Conservation (phyloP, 2,329 filamentous ascomycete genomes). For the Verticillium tricorpus region DNA sequence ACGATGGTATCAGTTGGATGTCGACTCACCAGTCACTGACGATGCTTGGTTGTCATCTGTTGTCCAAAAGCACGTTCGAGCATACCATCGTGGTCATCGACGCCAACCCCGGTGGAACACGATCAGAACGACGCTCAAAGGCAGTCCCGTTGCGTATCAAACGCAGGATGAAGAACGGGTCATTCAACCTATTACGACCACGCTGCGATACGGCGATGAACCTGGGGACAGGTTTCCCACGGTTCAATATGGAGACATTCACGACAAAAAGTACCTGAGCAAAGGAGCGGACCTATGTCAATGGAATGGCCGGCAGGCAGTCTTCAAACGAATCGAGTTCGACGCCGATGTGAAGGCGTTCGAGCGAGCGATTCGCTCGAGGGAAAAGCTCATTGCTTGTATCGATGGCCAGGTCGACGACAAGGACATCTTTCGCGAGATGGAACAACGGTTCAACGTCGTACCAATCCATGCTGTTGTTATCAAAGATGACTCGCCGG, state of each 20-base stretch:
- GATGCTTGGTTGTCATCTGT: constrained; percentile 4
- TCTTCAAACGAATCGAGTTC: constrained; percentile 18
- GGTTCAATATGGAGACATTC: constrained; percentile 2
- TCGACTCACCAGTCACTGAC: constrained; percentile 6
- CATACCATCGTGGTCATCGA: constrained; percentile 3
- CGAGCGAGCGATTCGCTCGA: constrained; percentile 10
- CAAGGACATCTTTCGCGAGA: constrained; percentile 7
- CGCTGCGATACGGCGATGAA: constrained; percentile 5
- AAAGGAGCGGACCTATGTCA: constrained; percentile 8
- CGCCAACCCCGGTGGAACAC: constrained; percentile 4
- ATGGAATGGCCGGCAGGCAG: constrained; percentile 9
- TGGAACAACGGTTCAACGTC: constrained; percentile 10
- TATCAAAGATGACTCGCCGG: constrained; percentile 1
- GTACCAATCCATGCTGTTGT: constrained; percentile 13
- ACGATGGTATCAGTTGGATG: constrained; percentile 13
- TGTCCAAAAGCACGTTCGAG: constrained; percentile 6
- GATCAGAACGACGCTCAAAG: constrained; percentile 3
- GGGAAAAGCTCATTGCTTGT: constrained; percentile 8
- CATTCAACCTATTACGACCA: constrained; percentile 3
- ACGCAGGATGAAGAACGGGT: constrained; percentile 3
- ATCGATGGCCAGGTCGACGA: constrained; percentile 1
- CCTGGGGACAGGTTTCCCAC: constrained; percentile 8
- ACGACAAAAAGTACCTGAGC: constrained; percentile 10
- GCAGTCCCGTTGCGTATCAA: constrained; percentile 1
- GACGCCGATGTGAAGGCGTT: constrained; percentile 9